Conservation (phyloP, 2,329 filamentous ascomycete species). For the Aspergillus sp. region DNA sequence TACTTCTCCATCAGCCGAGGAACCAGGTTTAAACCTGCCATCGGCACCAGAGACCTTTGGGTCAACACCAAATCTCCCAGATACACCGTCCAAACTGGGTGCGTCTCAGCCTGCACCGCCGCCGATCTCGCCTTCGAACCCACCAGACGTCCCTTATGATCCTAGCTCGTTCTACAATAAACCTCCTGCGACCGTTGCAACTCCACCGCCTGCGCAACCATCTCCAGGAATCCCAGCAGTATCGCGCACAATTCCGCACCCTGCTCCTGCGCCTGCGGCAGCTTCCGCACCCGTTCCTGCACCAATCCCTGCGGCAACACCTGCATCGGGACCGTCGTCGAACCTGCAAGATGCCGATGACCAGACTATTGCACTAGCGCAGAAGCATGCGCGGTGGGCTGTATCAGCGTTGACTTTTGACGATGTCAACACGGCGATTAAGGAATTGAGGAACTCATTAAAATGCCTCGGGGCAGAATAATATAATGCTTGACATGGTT, state of each 20-base stretch:
- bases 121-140: slow-evolving; percentile 38
- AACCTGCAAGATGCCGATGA: slow-evolving; percentile 50
- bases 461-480: slow-evolving; percentile 59
- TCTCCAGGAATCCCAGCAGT: slow-evolving; percentile 16
- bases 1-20: slow-evolving; percentile 19
- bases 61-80: slow-evolving; percentile 25
- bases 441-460: slow-evolving; percentile 72
- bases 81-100: slow-evolving; percentile 22
- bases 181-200: slow-evolving; percentile 17
- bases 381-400: slow-evolving; percentile 95
- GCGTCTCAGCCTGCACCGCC: slow-evolving; percentile 17
- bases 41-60: slow-evolving; percentile 32
- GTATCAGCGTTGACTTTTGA: slow-evolving; percentile 97
- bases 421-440: slow-evolving; percentile 82
- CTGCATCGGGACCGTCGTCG: slow-evolving; percentile 12
- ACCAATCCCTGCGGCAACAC: slow-evolving; percentile 7
- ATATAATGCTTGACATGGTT: slow-evolving; percentile 4
- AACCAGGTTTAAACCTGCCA: slow-evolving; percentile 30
- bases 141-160: slow-evolving; percentile 23
- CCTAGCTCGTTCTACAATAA: slow-evolving; percentile 13
- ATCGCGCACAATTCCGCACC: slow-evolving; percentile 11
- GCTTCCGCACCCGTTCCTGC: slow-evolving; percentile 17
- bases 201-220: slow-evolving; percentile 3
- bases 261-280: slow-evolving; percentile 13
- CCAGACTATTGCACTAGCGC: slow-evolving; percentile 68